Evolutionary conservation across 306 rosid genomes (phyloP), one percentile per base, ranked within the genome.

Genomic region (Castanea crenata): DNA sequence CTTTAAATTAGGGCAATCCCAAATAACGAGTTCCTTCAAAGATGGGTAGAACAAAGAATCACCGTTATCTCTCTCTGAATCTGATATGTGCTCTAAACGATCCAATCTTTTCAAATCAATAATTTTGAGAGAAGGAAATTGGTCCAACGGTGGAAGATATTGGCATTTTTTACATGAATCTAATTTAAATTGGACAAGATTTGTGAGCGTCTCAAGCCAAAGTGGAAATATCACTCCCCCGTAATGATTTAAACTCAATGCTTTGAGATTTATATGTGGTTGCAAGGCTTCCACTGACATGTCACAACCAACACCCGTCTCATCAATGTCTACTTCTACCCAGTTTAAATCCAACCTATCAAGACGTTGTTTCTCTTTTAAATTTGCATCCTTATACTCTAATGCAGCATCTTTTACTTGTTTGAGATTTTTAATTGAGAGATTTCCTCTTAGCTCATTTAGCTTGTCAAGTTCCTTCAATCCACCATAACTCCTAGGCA

Each of bases 81-180:
- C 10, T 1, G 44, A 38, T 6, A 84, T 63, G 73, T 80, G 41
- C 63, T 84, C 65, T 9, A 84, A 8, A 3, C 6, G 46, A 25
- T 0, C 0, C 13, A 76, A 7, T 0, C 0, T 0, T 0, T 0
- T 0, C 5, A 81, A 9, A 0, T 0, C 0, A 5, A 81, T 70
- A 35, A 14, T 1, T 62, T 82, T 69, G 12, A 80, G 87, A 41
- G 15, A 57, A 1, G 79, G 77, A 5, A 84, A 70, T 15, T 10
- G 46, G 21, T 78, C 74, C 29, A 81, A 21, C 0, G 73, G 72
- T 61, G 83, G 74, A 13, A 76, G 73, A 54, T 38, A 16, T 1
- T 31, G 20, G 29, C 70, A 52, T 51, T 68, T 55, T 0, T 0
- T 1, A 58, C 32, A 70, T 0, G 0, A 0, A 0, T 0, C 0